Evolutionary conservation across 139 green algal genomes (phyloP).

Genomic region (Chlamydomonas schloesseri): DNA sequence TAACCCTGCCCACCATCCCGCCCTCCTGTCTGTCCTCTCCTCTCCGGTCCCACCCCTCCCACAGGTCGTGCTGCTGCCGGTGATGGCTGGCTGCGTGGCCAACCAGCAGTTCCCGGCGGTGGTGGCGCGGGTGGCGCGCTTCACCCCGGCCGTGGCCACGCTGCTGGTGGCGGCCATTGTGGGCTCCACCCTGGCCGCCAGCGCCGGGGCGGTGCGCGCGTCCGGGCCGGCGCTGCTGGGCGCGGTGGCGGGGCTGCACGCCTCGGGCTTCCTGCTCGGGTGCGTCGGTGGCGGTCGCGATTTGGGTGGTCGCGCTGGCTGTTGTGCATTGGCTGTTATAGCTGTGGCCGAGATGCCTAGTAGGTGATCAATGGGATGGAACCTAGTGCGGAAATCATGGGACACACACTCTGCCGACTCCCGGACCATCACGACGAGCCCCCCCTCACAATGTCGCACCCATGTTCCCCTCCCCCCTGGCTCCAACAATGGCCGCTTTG

Average conservation of each 20-base stretch:
- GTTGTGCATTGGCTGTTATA: too few relatives aligned
- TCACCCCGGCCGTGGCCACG: slow-evolving; percentile 69
- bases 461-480: too few relatives aligned
- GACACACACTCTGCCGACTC: too few relatives aligned
- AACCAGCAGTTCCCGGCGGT: slow-evolving; percentile 67
- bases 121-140: slow-evolving; percentile 49
- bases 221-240: slow-evolving; percentile 64
- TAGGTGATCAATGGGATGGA: too few relatives aligned
- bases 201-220: slow-evolving; percentile 45
- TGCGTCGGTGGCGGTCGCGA: slow-evolving; percentile 46
- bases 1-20: too few relatives aligned
- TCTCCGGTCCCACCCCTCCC: too few relatives aligned
- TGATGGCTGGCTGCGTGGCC: slow-evolving; percentile 69
- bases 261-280: slow-evolving; percentile 70
- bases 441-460: too few relatives aligned
- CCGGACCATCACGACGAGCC: too few relatives aligned
- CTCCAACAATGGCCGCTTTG: too few relatives aligned
- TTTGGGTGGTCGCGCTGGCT: not conserved
- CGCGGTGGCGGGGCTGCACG: slow-evolving; percentile 69
- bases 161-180: slow-evolving; percentile 72
- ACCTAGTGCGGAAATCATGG: too few relatives aligned
- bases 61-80: slow-evolving; percentile 85
- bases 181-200: slow-evolving; percentile 71
- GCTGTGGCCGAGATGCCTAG: too few relatives aligned
- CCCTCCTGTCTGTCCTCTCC: too few relatives aligned